These are phyloP conservation scores for Boletus pseudo-olivaceus DNA, from an alignment of 768 basidiomycete species.

Conservation along the genomic window DNA sequence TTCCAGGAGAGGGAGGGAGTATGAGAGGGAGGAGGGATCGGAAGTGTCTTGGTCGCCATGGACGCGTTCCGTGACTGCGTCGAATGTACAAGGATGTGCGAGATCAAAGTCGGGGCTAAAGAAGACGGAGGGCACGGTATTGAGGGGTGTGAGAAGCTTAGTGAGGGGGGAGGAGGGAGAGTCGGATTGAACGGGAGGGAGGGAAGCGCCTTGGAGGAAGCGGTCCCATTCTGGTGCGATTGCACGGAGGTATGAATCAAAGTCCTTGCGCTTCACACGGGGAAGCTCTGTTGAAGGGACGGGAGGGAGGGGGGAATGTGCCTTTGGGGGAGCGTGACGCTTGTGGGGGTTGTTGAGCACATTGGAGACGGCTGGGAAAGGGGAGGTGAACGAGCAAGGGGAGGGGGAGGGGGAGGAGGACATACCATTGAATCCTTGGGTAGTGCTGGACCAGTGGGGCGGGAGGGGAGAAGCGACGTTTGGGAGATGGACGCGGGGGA, in stretches of 20 bases:
- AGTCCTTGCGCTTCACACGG: slow-evolving; percentile 77
- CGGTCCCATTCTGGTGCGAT: slow-evolving; percentile 75
- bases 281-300: slow-evolving; percentile 73
- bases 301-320: slow-evolving; percentile 74
- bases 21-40: slow-evolving; percentile 61
- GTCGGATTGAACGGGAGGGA: slow-evolving; percentile 32
- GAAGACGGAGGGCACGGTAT: slow-evolving; percentile 76
- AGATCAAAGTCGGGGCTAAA: slow-evolving; percentile 79
- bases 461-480: slow-evolving; percentile 49
- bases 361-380: slow-evolving; percentile 79
- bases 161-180: slow-evolving; percentile 29
- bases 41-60: slow-evolving; percentile 35
- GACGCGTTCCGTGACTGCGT: slow-evolving; percentile 66
- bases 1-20: slow-evolving; percentile 76
- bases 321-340: slow-evolving; percentile 80
- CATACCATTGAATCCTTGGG: slow-evolving; percentile 87
- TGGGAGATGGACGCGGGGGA: slow-evolving; percentile 42
- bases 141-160: slow-evolving; percentile 62
- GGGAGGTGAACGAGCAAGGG: slow-evolving; percentile 2
- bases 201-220: slow-evolving; percentile 48
- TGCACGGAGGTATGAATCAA: slow-evolving; percentile 75
- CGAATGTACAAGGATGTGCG: slow-evolving; percentile 72
- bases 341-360: slow-evolving; percentile 90
- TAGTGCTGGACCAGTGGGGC: slow-evolving; percentile 78
- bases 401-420: slow-evolving; percentile 5